Percentiles rank a stretch among this genome's conserved stretches.
Conservation (phyloP, 495 filamentous ascomycete genomes). For the Penicillium samsonianum region DNA sequence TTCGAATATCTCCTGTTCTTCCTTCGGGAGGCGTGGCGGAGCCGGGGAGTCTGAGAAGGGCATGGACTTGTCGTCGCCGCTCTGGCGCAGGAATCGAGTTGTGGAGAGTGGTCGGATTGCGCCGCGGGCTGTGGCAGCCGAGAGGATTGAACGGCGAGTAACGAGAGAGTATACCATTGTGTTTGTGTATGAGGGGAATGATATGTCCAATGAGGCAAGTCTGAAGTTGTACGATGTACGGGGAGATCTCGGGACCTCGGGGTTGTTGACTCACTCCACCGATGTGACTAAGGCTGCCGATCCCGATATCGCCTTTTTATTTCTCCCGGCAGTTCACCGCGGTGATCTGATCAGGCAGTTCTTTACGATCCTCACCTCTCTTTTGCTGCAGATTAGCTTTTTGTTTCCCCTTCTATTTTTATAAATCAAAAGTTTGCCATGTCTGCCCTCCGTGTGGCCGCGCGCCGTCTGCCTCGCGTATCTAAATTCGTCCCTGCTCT, state of each 20-base stretch:
- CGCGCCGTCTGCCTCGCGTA: conserved; percentile 44
- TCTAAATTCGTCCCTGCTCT: conserved; percentile 32
- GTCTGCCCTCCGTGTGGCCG: conserved; percentile 37
- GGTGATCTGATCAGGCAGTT: conserved; percentile 4
- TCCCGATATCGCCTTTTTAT: conserved; percentile 43
- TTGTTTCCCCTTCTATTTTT: conserved; percentile 6
- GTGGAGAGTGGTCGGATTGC: conserved; percentile 40
- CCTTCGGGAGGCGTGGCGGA: conserved; percentile 80
- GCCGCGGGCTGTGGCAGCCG: conserved; percentile 19
- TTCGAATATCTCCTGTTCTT: conserved; percentile 93
- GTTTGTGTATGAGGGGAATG: conserved; percentile 10
- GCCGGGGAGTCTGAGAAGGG: conserved; percentile 58
- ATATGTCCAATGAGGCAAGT: conserved; percentile 9
- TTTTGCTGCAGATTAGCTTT: not conserved
- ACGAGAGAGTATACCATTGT: conserved; percentile 20
- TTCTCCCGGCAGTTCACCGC: conserved; percentile 16
- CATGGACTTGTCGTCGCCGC: conserved; percentile 36
- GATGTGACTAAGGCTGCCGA: conserved; percentile 32
- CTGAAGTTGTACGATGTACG: conserved; percentile 4
- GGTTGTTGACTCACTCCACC: conserved; percentile 23
- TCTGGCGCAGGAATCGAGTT: conserved; percentile 29
- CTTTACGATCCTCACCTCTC: conserved; percentile 7
- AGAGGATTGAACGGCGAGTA: conserved; percentile 24
- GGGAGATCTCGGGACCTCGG: conserved; percentile 7
- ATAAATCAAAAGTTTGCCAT: conserved; percentile 19